Conservation (phyloP, 108 stramenopile species). For the Seminavis robusta region DNA sequence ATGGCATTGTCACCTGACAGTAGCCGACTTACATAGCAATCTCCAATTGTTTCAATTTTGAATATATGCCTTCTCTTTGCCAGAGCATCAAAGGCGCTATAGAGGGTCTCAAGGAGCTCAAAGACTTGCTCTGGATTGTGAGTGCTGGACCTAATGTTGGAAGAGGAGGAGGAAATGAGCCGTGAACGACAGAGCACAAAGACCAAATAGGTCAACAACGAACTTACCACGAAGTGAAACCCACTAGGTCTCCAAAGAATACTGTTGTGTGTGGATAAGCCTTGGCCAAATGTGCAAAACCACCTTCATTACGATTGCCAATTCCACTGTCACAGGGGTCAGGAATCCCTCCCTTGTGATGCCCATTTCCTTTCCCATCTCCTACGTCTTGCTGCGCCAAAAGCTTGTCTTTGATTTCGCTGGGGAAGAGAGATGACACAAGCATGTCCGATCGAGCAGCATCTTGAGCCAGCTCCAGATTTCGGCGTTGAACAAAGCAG, state of each 20-base stretch:
- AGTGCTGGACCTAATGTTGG: slow-evolving; percentile 7
- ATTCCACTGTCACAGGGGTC: neutral
- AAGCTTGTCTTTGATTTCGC: neutral
- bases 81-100: slow-evolving; percentile 4
- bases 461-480: too few relatives aligned
- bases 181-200: neutral
- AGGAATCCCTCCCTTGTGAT: neutral
- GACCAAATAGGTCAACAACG: neutral
- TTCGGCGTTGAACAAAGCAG: neutral
- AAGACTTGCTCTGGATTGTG: slow-evolving; percentile 14
- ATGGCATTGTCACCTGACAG: neutral
- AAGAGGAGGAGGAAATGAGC: slow-evolving; percentile 4
- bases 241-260: too few relatives aligned
- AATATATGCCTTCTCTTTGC: neutral
- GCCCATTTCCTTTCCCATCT: neutral
- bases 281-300: slow-evolving; percentile 61
- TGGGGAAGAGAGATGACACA: neutral
- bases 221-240: too few relatives aligned
- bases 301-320: slow-evolving; percentile 1
- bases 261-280: too few relatives aligned
- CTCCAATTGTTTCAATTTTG: slow-evolving; percentile 39
- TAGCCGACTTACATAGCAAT: slow-evolving; percentile 35
- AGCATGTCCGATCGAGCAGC: neutral
- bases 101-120: slow-evolving; percentile 10
- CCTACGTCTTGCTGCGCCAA: slow-evolving; percentile 1